These are phyloP conservation scores for Xylaria longipes DNA, from an alignment of 495 filamentous ascomycete genomes.

Conservation along the genomic window DNA sequence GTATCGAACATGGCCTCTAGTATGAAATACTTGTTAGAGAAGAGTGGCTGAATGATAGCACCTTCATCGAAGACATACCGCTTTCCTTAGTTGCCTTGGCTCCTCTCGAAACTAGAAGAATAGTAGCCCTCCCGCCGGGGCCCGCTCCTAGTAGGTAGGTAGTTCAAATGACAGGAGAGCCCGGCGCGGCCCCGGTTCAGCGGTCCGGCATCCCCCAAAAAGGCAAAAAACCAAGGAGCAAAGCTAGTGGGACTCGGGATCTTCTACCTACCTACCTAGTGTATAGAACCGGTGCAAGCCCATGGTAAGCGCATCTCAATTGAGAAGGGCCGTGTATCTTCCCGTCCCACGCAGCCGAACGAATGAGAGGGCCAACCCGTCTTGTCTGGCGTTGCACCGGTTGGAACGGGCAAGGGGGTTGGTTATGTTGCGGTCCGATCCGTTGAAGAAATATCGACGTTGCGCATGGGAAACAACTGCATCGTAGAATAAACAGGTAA, in stretches of 20 bases:
- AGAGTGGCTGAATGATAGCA: neutral
- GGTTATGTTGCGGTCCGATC: neutral
- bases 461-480: neutral
- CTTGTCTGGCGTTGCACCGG: neutral
- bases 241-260: neutral
- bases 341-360: neutral
- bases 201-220: neutral
- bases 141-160: neutral
- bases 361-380: neutral
- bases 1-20: neutral
- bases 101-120: neutral
- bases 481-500: neutral
- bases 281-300: neutral
- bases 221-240: neutral
- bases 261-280: neutral
- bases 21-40: neutral
- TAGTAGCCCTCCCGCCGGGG: neutral
- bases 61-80: neutral
- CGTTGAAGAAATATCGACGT: neutral
- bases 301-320: neutral
- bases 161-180: neutral
- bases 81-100: neutral
- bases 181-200: conserved; percentile 8
- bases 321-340: neutral
- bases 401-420: neutral